Evolutionary conservation across 2,329 filamentous ascomycete species (phyloP).

Genomic region (Fusarium paranaense): DNA sequence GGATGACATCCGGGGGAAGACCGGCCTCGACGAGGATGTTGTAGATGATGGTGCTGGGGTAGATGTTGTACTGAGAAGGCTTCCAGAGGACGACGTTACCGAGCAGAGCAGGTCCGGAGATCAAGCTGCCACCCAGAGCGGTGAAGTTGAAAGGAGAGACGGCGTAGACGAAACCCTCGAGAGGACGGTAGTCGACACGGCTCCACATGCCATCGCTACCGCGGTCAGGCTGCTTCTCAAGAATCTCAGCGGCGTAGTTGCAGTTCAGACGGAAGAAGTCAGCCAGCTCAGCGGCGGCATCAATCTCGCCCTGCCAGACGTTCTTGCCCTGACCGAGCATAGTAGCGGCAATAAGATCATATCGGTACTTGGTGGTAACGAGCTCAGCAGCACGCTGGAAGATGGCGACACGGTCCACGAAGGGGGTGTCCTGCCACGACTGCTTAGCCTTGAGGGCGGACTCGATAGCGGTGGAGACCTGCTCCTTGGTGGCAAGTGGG

Average conservation of each 20-base stretch:
- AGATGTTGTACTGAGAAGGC: slow-evolving; percentile 86
- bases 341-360: slow-evolving; percentile 94
- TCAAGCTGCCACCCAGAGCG: slow-evolving; percentile 88
- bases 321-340: slow-evolving; percentile 99
- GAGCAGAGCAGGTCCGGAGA: slow-evolving; percentile 84
- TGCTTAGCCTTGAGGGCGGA: slow-evolving; percentile 85
- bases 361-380: slow-evolving; percentile 90
- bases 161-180: slow-evolving; percentile 95
- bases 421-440: slow-evolving; percentile 85
- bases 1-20: slow-evolving; percentile 87
- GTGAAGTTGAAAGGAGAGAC: slow-evolving; percentile 97
- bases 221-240: slow-evolving; percentile 50
- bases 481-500: slow-evolving; percentile 46
- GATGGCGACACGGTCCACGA: slow-evolving; percentile 89
- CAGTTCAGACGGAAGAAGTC: slow-evolving; percentile 97
- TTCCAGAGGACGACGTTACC: slow-evolving; percentile 98
- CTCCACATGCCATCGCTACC: slow-evolving; percentile 57
- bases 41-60: slow-evolving; percentile 89
- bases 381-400: slow-evolving; percentile 97
- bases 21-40: slow-evolving; percentile 92
- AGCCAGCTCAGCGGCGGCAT: slow-evolving; percentile 88
- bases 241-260: slow-evolving; percentile 76
- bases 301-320: slow-evolving; percentile 97
- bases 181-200: slow-evolving; percentile 86
- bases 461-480: slow-evolving; percentile 73